Base-by-base conservation (phyloP, 2,329 filamentous ascomycete species). In the Xylariales sp. region DNA sequence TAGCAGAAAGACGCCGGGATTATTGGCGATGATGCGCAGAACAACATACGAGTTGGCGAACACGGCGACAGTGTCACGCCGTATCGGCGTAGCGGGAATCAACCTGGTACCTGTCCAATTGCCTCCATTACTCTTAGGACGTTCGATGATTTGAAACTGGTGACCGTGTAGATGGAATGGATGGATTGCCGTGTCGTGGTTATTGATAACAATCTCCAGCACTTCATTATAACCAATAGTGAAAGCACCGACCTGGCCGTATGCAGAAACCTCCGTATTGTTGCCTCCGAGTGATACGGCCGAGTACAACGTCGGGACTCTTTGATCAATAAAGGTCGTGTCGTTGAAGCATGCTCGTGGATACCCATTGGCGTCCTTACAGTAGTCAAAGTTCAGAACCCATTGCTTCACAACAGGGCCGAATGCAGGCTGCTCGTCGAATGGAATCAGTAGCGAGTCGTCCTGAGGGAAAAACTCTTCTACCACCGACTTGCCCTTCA, bases 241-340 rank as follows among this genome's bases (percentile, higher is more conserved):
- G 69, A 81, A 82, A 5, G 83, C 80, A 68, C 80, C 78, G 53
- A 84, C 77, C 46, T 75, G 77, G 28, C 83, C 83, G 65, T 85
- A 85, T 5, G 84, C 77, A 2, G 65, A 41, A 0, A 80, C 75
- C 69, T 85, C 75, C 5, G 77, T 79, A 74, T 84, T 84, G 74
- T 79, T 71, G 0, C 77, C 72, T 4, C 85, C 86, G 1, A 86
- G 80, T 0, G 88, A 88, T 3, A 91, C 83, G n/a, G 85, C 91
- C 3, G 89, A 90, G 82, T 93, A 94, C 5, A 94, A 81, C 0
- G 89, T 88, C 0, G 91, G 91, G 0, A 93, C 90, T 74, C 89
- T 87, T 59, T 91, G 91, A 7, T 77, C 69, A n/a, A 91, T 85
- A 75, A 92, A 93, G 6, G 90, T 90, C 52, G 88, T 79, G 71